A percentile compares a stretch with the other conserved stretches of the same genome.
phyloP scores from a whole-genome alignment of 2,329 filamentous ascomycete genomes.

The Diaporthe vexans region DNA sequence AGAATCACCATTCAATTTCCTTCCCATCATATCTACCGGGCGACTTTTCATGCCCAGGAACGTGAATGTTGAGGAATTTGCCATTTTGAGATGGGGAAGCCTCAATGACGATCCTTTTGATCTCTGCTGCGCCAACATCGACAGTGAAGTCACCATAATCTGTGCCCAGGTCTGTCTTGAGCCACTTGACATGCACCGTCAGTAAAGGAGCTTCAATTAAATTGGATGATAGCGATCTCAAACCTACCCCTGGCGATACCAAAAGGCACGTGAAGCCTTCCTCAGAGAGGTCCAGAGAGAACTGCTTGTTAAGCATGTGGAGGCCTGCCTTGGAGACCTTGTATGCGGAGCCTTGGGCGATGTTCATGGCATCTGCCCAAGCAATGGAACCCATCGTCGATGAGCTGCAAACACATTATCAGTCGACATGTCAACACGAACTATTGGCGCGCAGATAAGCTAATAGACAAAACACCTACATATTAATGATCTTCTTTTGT shows the following conservation, averaged over 20 bases:
- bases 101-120: background rate
- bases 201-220: background rate
- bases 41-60: background rate
- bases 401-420: background rate
- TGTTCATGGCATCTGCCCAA: slow-evolving; percentile 13
- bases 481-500: slow-evolving; percentile 6
- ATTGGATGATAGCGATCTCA: no score
- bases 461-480: background rate
- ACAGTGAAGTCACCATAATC: slow-evolving; percentile 7
- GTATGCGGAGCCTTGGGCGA: background rate
- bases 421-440: background rate
- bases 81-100: background rate
- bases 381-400: slow-evolving; percentile 18
- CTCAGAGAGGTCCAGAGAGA: background rate
- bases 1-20: slow-evolving; percentile 1
- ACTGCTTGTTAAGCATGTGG: slow-evolving; percentile 1
- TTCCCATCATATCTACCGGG: slow-evolving; percentile 6
- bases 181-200: background rate
- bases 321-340: slow-evolving; percentile 5
- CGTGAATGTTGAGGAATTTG: slow-evolving; percentile 3
- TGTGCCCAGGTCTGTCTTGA: slow-evolving; percentile 12
- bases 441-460: background rate
- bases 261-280: slow-evolving; percentile 1
- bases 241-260: background rate
- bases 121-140: background rate